Percentiles rank a stretch among this genome's conserved stretches.
These are phyloP conservation scores for Floccularia luteovirens DNA, from an alignment of 768 basidiomycete species.

Conservation along the genomic window DNA sequence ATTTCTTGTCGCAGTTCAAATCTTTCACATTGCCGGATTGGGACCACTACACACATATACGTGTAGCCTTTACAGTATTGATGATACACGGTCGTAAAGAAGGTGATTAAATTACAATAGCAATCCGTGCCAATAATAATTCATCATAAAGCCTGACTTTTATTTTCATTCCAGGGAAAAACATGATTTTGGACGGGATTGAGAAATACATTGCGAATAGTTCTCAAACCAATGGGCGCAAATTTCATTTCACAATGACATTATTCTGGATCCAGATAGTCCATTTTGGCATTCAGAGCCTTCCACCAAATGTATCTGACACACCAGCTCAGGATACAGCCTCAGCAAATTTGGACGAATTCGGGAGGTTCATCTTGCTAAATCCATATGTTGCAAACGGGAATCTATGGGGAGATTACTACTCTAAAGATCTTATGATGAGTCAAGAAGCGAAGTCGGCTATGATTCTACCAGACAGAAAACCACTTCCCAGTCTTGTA, in stretches of 20 bases:
- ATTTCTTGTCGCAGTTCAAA: constrained; percentile 27
- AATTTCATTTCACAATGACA: constrained; percentile 40
- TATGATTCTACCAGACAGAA: constrained; percentile 40
- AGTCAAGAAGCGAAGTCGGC: constrained; percentile 24
- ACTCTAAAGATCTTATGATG: constrained; percentile 36
- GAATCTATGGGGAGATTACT: constrained; percentile 34
- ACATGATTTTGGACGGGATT: constrained; percentile 35
- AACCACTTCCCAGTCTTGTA: constrained; percentile 30
- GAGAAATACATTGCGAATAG: constrained; percentile 28
- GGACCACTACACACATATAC: constrained; percentile 43
- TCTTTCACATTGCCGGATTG: constrained; percentile 26
- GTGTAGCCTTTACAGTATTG: constrained; percentile 33
- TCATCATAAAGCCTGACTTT: neutral
- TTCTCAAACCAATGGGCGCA: constrained; percentile 24
- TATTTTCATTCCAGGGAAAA: constrained; percentile 31
- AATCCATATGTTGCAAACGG: constrained; percentile 34
- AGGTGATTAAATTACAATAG: constrained; percentile 25
- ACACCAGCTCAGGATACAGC: constrained; percentile 4
- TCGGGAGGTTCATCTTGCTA: constrained; percentile 27
- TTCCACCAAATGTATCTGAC: constrained; percentile 12
- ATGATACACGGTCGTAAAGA: constrained; percentile 31
- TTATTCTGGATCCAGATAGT: constrained; percentile 46
- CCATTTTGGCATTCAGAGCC: constrained; percentile 35
- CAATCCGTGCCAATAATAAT: neutral
- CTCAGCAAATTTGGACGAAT: constrained; percentile 16